These are phyloP conservation scores for Endothia cerciana DNA, from an alignment of 2,329 filamentous ascomycete genomes.

Conservation along the genomic window DNA sequence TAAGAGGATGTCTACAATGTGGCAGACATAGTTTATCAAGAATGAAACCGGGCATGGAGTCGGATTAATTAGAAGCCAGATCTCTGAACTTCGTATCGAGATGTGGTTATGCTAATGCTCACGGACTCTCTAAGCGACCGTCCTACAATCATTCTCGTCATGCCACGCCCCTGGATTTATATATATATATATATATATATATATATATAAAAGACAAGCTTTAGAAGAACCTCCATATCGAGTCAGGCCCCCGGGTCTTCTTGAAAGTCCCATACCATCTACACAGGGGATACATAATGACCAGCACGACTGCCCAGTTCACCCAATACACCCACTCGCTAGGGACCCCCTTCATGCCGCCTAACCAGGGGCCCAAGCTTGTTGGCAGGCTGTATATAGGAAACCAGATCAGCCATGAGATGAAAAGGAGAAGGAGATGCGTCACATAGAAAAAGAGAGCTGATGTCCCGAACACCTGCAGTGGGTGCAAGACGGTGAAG, in stretches of 20 bases:
- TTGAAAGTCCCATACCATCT: constrained; percentile 49
- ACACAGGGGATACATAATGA: constrained; percentile 47
- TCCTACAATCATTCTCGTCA: not conserved
- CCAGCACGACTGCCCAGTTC: constrained; percentile 42
- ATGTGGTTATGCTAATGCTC: too few species aligned
- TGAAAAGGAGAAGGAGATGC: constrained; percentile 43
- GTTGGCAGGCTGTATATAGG: not conserved
- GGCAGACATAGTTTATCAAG: too few species aligned
- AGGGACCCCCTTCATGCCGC: constrained; percentile 43
- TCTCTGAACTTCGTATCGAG: too few species aligned
- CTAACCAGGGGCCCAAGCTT: constrained; percentile 36
- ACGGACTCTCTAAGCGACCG: too few species aligned
- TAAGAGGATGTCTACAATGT: too few species aligned
- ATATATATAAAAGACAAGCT: not conserved
- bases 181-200: too few species aligned
- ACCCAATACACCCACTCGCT: constrained; percentile 43
- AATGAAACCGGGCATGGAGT: too few species aligned
- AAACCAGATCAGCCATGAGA: constrained; percentile 32
- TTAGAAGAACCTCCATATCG: constrained; percentile 52
- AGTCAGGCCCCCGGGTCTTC: constrained; percentile 45
- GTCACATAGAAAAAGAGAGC: constrained; percentile 51
- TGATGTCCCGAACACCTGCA: constrained; percentile 50
- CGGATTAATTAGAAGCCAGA: too few species aligned
- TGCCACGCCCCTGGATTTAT: too few species aligned
- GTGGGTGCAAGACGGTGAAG: constrained; percentile 37